Conservation (phyloP, 805 yeast species). For the Metschnikowia gruessii region DNA sequence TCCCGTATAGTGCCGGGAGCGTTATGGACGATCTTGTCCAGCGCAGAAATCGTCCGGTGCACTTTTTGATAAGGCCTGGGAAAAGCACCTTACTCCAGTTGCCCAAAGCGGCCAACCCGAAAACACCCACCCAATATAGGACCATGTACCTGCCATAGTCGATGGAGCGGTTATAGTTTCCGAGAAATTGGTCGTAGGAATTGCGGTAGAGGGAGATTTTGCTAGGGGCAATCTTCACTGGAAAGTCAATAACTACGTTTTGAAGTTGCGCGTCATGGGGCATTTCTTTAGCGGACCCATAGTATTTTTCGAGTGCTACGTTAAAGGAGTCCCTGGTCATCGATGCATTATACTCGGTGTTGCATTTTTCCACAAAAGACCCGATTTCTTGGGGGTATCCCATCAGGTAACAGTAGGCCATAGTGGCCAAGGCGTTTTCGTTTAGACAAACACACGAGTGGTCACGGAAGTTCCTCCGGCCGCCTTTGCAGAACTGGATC, state of each 20-base stretch:
- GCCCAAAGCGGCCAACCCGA: conserved; percentile 24
- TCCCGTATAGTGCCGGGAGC: conserved; percentile 39
- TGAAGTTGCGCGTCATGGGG: neutral
- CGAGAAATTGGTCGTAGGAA: conserved; percentile 38
- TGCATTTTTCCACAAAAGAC: conserved; percentile 28
- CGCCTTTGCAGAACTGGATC: conserved; percentile 22
- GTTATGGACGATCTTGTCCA: conserved; percentile 33
- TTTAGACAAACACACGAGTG: conserved; percentile 28
- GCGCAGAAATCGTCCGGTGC: conserved; percentile 32
- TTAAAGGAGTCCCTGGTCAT: conserved; percentile 25
- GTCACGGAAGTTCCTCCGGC: neutral
- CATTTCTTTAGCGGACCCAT: conserved; percentile 5
- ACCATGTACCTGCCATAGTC: conserved; percentile 27
- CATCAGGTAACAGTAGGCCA: conserved; percentile 33
- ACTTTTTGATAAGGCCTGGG: conserved; percentile 20
- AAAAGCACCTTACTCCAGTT: conserved; percentile 35
- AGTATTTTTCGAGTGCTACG: conserved; percentile 17
- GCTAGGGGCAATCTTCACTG: conserved; percentile 27
- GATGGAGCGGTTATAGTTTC: conserved; percentile 45
- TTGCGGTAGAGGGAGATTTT: conserved; percentile 20
- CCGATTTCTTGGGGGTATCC: conserved; percentile 26
- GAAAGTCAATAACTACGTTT: conserved; percentile 19
- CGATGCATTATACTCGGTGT: conserved; percentile 18
- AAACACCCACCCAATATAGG: conserved; percentile 32
- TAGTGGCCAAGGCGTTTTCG: conserved; percentile 34